phyloP scores from a whole-genome alignment of 306 rosid genomes.

The Pterocarpus santalinus region DNA sequence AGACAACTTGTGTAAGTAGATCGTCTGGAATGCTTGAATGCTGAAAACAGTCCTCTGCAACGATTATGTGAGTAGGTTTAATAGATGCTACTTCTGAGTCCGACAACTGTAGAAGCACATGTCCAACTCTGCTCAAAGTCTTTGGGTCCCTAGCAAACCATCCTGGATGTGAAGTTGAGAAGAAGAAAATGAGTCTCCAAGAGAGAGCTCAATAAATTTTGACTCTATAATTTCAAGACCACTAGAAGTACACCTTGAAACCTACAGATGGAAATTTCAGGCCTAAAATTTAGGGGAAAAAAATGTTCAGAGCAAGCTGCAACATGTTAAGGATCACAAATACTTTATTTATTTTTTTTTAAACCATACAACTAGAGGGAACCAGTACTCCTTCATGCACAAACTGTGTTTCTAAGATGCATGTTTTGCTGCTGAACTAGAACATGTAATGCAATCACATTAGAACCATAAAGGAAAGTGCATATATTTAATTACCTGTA shows the following conservation, averaged over 20 bases:
- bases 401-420: neutral
- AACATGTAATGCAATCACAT: neutral
- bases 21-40: slow-evolving; percentile 70
- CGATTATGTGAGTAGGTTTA: slow-evolving; percentile 63
- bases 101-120: slow-evolving; percentile 61
- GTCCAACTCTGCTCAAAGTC: slow-evolving; percentile 73
- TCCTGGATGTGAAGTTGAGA: slow-evolving; percentile 67
- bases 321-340: neutral
- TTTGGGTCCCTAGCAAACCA: slow-evolving; percentile 91
- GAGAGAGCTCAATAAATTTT: slow-evolving; percentile 13
- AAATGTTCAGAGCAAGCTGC: slow-evolving; percentile 8
- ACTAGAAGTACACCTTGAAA: neutral
- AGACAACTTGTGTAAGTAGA: slow-evolving; percentile 50
- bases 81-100: slow-evolving; percentile 41
- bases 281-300: neutral
- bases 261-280: neutral
- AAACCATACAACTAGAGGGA: slow-evolving; percentile 7
- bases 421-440: neutral
- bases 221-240: slow-evolving; percentile 23
- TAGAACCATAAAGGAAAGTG: slow-evolving; percentile 3
- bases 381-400: neutral
- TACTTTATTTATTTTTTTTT: neutral
- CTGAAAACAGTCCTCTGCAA: slow-evolving; percentile 90
- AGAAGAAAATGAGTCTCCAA: slow-evolving; percentile 35
- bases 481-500: neutral